Percentiles rank a stretch among this genome's conserved stretches.
Conservation (phyloP, 129 eudicot species). For the Saussurea involucrata region DNA sequence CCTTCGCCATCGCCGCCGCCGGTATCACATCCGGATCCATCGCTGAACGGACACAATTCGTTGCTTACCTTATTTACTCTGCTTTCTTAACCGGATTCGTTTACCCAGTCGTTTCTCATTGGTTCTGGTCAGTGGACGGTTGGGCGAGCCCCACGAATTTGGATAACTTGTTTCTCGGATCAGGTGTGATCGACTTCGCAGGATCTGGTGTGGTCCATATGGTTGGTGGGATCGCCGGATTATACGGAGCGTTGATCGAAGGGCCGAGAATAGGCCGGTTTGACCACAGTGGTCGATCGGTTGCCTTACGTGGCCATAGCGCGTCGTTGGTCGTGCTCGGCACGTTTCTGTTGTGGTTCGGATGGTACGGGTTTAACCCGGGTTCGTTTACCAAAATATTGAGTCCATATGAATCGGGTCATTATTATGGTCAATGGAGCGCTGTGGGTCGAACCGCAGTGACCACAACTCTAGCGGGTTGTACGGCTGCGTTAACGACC, state of each 20-base stretch:
- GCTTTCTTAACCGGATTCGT: conserved; percentile 73
- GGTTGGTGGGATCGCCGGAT: conserved; percentile 73
- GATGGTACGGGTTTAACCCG: conserved; percentile 85
- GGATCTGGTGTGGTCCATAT: conserved; percentile 81
- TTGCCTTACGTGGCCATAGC: conserved; percentile 57
- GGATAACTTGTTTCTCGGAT: conserved; percentile 40
- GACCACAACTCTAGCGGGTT: conserved; percentile 58
- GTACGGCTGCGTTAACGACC: conserved; percentile 51
- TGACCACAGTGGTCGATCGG: conserved; percentile 46
- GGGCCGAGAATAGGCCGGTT: conserved; percentile 73
- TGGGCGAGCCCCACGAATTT: conserved; percentile 55
- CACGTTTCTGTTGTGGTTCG: conserved; percentile 70
- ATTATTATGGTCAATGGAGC: conserved; percentile 54
- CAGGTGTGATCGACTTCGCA: conserved; percentile 75
- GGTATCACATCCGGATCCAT: conserved; percentile 62
- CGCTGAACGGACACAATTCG: conserved; percentile 72
- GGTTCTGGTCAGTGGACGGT: conserved; percentile 75
- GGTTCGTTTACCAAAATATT: conserved; percentile 53
- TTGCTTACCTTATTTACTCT: conserved; percentile 58
- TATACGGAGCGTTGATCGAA: conserved; percentile 65
- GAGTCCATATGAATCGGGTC: conserved; percentile 23
- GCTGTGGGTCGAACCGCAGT: conserved; percentile 67
- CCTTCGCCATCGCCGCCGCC: conserved; percentile 67
- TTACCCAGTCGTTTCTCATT: conserved; percentile 75
- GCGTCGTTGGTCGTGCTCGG: conserved; percentile 66